Conservation (phyloP, 2,329 filamentous ascomycete species). For the Pseudopithomyces chartarum region DNA sequence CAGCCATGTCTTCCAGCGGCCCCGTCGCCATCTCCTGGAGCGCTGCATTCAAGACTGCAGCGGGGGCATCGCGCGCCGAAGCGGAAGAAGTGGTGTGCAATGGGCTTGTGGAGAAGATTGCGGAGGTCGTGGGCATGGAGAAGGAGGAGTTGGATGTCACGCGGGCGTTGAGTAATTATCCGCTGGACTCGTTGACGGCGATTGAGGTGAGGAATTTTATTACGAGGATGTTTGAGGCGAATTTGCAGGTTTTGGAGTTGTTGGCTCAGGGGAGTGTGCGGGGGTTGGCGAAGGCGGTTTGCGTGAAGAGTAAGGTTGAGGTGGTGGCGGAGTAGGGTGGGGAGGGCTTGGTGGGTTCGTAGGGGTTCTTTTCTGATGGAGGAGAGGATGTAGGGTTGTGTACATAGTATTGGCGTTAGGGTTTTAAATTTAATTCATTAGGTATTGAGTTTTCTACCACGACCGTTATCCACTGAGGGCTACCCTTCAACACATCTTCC, state of each 20-base stretch:
- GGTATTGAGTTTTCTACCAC: too few relatives aligned
- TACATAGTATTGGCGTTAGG: too few relatives aligned
- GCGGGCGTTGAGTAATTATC: conserved; percentile 26
- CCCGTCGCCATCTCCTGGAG: conserved; percentile 25
- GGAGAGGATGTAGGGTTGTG: too few relatives aligned
- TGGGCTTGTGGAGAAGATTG: conserved; percentile 31
- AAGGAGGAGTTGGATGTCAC: conserved; percentile 30
- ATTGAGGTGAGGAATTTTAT: conserved; percentile 41
- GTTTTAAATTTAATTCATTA: too few relatives aligned
- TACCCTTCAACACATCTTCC: too few relatives aligned
- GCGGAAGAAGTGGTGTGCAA: conserved; percentile 29
- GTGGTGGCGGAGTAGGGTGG: conserved; percentile 7
- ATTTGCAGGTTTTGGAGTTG: conserved; percentile 61
- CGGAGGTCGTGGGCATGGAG: conserved; percentile 30
- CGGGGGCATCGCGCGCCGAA: conserved; percentile 17
- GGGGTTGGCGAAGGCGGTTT: conserved; percentile 12
- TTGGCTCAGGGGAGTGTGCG: conserved; percentile 52
- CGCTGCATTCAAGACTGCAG: conserved; percentile 27
- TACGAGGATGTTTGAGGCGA: conserved; percentile 50
- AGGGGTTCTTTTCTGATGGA: conserved; percentile 14
- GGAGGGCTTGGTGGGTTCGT: conserved; percentile 25
- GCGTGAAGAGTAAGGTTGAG: conserved; percentile 11
- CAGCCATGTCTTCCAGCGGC: conserved; percentile 8
- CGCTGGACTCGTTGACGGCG: conserved; percentile 35
- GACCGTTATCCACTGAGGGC: too few relatives aligned